Conservation (phyloP, 2,329 filamentous ascomycete genomes). For the Penicillium hordei region DNA sequence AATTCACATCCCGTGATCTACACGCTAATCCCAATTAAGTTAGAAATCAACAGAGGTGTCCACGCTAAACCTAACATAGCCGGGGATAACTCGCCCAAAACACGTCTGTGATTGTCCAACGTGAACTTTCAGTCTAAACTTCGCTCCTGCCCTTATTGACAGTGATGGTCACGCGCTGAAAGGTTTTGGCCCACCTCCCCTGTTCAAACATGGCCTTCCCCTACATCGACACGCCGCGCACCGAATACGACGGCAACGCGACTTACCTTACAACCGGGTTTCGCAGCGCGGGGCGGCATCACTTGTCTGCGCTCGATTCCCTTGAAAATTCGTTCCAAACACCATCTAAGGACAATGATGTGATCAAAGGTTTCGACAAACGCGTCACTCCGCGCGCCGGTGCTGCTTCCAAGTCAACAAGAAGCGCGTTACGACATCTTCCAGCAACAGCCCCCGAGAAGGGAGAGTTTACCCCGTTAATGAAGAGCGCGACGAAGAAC, state of each 20-base stretch:
- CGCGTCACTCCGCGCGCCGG: constrained; percentile 74
- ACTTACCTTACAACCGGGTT: constrained; percentile 71
- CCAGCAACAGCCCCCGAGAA: constrained; percentile 56
- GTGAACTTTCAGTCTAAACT: constrained; percentile 4
- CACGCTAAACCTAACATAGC: constrained; percentile 18
- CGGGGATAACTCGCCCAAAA: constrained; percentile 32
- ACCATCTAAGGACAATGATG: constrained; percentile 71
- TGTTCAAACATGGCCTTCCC: constrained; percentile 60
- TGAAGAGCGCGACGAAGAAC: constrained; percentile 76
- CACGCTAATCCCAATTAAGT: constrained; percentile 34
- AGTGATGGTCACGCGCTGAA: constrained; percentile 33
- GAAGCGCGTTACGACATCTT: constrained; percentile 65
- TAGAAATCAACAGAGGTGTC: constrained; percentile 45
- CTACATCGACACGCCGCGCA: constrained; percentile 82
- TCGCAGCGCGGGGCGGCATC: constrained; percentile 51
- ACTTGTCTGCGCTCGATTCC: constrained; percentile 65
- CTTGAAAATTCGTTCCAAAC: constrained; percentile 85
- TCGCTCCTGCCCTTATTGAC: constrained; percentile 4
- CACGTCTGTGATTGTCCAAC: constrained; percentile 26
- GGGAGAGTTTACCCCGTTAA: constrained; percentile 88
- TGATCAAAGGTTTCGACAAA: constrained; percentile 71
- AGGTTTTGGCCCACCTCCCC: constrained; percentile 12
- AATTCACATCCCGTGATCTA: constrained; percentile 22
- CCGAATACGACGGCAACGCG: constrained; percentile 73
- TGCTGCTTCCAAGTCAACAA: constrained; percentile 47